A percentile compares a stretch with the other conserved stretches of the same genome.
phyloP scores from a whole-genome alignment of 345 rosid species.

The Heritiera littoralis region DNA sequence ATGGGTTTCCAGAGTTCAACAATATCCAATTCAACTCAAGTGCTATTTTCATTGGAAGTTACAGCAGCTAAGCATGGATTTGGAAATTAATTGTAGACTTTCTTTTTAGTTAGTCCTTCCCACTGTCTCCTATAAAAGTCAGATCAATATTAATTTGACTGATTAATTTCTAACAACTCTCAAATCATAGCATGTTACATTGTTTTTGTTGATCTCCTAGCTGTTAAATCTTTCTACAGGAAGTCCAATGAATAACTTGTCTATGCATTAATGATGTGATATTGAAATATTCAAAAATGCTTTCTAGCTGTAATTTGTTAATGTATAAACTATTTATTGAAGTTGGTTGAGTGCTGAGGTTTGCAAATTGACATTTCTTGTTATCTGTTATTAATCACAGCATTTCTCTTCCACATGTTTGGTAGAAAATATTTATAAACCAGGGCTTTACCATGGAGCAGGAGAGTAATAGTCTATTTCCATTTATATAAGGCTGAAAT shows the following conservation, averaged over 20 bases:
- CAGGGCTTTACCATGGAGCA: slow-evolving; percentile 16
- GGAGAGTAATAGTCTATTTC: not conserved
- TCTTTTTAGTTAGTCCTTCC: not conserved
- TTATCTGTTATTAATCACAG: not conserved
- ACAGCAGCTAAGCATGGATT: not conserved
- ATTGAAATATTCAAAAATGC: not conserved
- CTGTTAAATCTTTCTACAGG: slow-evolving; percentile 2
- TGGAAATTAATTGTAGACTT: not conserved
- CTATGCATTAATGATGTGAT: slow-evolving; percentile 10
- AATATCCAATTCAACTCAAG: not conserved
- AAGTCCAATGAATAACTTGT: not conserved
- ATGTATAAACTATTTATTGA: not conserved
- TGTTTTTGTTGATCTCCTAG: not conserved
- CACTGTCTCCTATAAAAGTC: not conserved
- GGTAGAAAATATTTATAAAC: not conserved
- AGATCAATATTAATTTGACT: not conserved
- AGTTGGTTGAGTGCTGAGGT: slow-evolving; percentile 20
- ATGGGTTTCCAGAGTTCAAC: slow-evolving; percentile 6
- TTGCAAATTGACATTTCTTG: not conserved
- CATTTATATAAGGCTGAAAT: slow-evolving; percentile 22
- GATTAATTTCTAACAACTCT: not conserved
- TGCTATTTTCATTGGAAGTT: not conserved
- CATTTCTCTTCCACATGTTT: slow-evolving; percentile 7
- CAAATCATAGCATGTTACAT: slow-evolving; percentile 2
- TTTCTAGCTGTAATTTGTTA: slow-evolving; percentile 25